Evolutionary conservation across 148 eudicot species (phyloP).

Genomic region (Vaccinium vitisidaea): DNA sequence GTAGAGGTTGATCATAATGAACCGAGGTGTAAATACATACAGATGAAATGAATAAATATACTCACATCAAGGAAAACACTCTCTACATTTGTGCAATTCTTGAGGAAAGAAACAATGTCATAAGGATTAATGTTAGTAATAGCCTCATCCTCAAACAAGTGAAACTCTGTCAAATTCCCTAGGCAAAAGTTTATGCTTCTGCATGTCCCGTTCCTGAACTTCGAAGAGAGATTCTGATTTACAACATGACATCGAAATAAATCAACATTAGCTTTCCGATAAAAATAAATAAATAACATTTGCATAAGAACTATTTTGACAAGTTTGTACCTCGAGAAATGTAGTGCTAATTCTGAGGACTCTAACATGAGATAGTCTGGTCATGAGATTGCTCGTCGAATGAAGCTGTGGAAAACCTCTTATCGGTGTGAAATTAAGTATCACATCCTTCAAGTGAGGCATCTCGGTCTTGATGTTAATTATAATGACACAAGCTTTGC

Average conservation of each 20-base stretch:
- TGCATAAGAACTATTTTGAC: not conserved
- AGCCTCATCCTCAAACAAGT: not conserved
- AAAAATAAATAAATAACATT: no score
- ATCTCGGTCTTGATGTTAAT: not conserved
- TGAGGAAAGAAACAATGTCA: not conserved
- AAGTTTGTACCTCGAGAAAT: slow-evolving; percentile 10
- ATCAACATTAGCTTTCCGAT: no score
- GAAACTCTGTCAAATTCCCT: not conserved
- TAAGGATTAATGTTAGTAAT: not conserved
- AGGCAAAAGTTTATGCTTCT: not conserved
- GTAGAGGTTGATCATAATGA: no score
- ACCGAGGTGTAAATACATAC: no score
- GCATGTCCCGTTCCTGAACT: not conserved
- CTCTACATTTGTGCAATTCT: not conserved
- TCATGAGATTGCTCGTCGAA: not conserved
- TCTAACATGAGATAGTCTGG: not conserved
- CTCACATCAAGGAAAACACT: not conserved
- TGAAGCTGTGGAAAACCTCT: not conserved
- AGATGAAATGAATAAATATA: not conserved
- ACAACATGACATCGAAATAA: no score
- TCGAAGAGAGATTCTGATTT: not conserved
- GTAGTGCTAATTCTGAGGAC: not conserved
- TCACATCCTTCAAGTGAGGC: not conserved
- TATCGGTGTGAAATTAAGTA: not conserved
- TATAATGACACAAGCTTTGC: not conserved